phyloP scores from a whole-genome alignment of 164 flowering plant species.

The Kalanchoe fedtschenkoi region DNA sequence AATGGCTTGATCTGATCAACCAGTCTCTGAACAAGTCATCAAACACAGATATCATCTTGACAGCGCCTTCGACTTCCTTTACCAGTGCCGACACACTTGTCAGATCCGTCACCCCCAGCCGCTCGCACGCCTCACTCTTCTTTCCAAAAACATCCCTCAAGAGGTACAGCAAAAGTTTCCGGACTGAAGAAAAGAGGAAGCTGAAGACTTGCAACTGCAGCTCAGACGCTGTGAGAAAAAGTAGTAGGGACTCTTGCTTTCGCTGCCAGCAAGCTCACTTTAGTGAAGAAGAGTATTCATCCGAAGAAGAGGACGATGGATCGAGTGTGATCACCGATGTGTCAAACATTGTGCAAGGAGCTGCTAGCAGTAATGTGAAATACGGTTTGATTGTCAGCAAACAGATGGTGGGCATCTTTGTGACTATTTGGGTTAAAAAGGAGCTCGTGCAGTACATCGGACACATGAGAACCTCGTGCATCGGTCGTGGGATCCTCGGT shows the following conservation, averaged over 20 bases:
- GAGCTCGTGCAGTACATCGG: constrained; percentile 57
- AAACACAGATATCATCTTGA: background rate
- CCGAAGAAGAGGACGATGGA: constrained; percentile 51
- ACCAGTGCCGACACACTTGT: constrained; percentile 10
- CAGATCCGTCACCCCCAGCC: constrained; percentile 8
- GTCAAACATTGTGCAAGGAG: constrained; percentile 4
- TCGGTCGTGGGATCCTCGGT: constrained; percentile 73
- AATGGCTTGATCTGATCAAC: constrained; percentile 58
- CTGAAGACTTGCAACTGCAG: constrained; percentile 62
- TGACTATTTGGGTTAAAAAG: constrained; percentile 57
- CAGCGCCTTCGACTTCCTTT: background rate
- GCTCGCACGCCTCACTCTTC: constrained; percentile 19
- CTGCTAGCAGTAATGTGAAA: constrained; percentile 22
- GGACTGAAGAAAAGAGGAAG: constrained; percentile 37
- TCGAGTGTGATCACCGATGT: constrained; percentile 12
- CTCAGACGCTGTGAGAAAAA: constrained; percentile 31
- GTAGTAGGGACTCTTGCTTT: constrained; percentile 44
- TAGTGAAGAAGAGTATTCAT: constrained; percentile 26
- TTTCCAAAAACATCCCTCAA: constrained; percentile 52
- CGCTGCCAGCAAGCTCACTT: constrained; percentile 29
- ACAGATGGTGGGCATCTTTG: constrained; percentile 87
- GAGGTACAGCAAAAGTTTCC: constrained; percentile 42
- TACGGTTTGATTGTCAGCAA: constrained; percentile 63
- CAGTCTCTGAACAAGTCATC: constrained; percentile 47
- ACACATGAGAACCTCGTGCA: constrained; percentile 55